Evolutionary conservation across 495 filamentous ascomycete species (phyloP), one percentile per base, ranked within the genome.

Genomic region (Penicillium paxilli): DNA sequence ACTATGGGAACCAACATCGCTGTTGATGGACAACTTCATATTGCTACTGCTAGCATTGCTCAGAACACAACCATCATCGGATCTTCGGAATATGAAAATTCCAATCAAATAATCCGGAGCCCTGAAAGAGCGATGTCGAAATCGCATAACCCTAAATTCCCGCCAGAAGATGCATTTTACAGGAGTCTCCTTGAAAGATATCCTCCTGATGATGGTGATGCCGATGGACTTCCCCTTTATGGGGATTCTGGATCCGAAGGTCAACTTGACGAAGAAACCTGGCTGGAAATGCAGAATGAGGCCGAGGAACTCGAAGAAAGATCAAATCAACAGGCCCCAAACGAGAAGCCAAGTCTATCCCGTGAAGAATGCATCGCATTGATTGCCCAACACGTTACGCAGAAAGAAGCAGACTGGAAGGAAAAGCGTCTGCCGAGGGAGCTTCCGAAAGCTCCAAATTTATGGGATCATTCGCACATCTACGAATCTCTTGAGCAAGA

Each of bases 231-330:
- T 4, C 84, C 91, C 11, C 4, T 79, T 0, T 87, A 83, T 57
- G 88, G 87, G 22, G 86, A 93, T 1, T 93, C 83, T 0, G 78
- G 71, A 3, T 80, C 77, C 9, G 82, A 85, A 45, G 71, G 66
- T 1, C 78, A 79, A 40, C 83, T 75, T 44, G 80, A 84, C 42
- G 56, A 73, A 10, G 73, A 80, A 1, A 87, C 83, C 0, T 88
- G 77, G 81, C 65, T 64, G 11, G 90, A 92, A 57, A 86, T 87
- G 9, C 68, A 84, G 38, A 67, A 79, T 16, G 87, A 91, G 21
- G 44, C 32, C 38, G 41, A 52, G 1, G 41, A 42, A 23, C 9
- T 5, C 10, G 19, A 14, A 23, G 10, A 21, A 8, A 5, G 23
- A 8, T 11, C 40, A 42, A 42, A 42, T 14, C 19, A 42, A 42